Conservation (phyloP, 1,284 basidiomycete species). For the Cryptococcus hybrid region DNA sequence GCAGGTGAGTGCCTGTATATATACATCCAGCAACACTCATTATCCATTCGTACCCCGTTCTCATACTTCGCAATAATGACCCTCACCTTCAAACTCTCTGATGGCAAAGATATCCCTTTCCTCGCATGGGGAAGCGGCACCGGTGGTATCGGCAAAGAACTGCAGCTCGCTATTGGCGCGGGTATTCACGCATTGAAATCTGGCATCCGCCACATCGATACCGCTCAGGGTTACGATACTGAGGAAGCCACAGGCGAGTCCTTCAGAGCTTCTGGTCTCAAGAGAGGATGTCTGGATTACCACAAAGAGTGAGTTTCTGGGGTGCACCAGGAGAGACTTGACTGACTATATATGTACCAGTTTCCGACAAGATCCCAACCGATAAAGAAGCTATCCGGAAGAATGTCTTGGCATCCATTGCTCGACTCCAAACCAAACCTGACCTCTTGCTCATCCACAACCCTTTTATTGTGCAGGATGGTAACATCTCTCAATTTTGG, state of each 20-base stretch:
- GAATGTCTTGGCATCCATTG: slow-evolving; percentile 24
- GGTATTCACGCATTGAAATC: slow-evolving; percentile 31
- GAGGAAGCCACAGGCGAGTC: slow-evolving; percentile 51
- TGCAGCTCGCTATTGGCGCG: slow-evolving; percentile 1
- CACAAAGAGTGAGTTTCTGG: slow-evolving; percentile 52
- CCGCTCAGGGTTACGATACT: slow-evolving; percentile 42
- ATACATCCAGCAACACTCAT: too few relatives aligned
- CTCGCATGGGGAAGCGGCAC: slow-evolving; percentile 27
- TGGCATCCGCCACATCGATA: slow-evolving; percentile 47
- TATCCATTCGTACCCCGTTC: slow-evolving; percentile 51
- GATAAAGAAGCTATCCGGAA: slow-evolving; percentile 19
- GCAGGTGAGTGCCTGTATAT: too few relatives aligned
- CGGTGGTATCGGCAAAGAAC: slow-evolving; percentile 1
- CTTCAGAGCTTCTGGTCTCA: slow-evolving; percentile 49
- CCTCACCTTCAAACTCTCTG: slow-evolving; percentile 31
- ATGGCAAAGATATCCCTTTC: slow-evolving; percentile 39
- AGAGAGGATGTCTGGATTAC: slow-evolving; percentile 54
- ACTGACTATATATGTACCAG: background rate
- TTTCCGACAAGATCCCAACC: slow-evolving; percentile 5
- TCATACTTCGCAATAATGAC: slow-evolving; percentile 58
- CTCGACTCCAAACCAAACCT: slow-evolving; percentile 26
- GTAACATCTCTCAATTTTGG: slow-evolving; percentile 28
- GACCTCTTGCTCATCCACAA: slow-evolving; percentile 39
- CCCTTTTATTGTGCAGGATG: slow-evolving; percentile 24
- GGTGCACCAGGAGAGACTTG: background rate